phyloP scores from a whole-genome alignment of 1,284 basidiomycete genomes.

The Sporisorium scitamineum region DNA sequence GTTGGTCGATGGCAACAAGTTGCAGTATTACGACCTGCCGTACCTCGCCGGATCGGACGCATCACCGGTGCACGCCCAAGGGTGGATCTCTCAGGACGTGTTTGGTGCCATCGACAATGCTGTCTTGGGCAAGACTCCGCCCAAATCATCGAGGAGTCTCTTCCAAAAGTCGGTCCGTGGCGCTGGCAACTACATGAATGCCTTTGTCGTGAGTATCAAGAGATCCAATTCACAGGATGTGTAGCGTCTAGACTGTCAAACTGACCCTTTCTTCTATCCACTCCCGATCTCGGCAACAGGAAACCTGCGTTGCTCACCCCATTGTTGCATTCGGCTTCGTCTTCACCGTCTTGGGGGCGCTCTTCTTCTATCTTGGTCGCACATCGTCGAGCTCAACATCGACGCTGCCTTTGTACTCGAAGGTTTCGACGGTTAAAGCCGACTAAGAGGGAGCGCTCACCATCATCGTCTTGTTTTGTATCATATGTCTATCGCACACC shows the following conservation, averaged over 20 bases:
- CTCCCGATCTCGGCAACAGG: neutral
- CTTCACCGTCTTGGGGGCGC: slow-evolving; percentile 14
- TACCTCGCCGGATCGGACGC: neutral
- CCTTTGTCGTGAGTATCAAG: slow-evolving; percentile 12
- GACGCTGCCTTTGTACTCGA: slow-evolving; percentile 38
- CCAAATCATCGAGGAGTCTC: slow-evolving; percentile 44
- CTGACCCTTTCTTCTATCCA: neutral
- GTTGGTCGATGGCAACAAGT: slow-evolving; percentile 51
- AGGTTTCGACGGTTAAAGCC: slow-evolving; percentile 47
- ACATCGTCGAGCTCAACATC: slow-evolving; percentile 5
- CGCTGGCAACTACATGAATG: slow-evolving; percentile 29
- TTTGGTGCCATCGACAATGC: slow-evolving; percentile 27
- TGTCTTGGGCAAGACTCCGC: slow-evolving; percentile 19
- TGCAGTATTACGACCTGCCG: slow-evolving; percentile 52
- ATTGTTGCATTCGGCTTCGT: slow-evolving; percentile 41
- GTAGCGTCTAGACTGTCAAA: neutral
- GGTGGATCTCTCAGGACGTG: slow-evolving; percentile 39
- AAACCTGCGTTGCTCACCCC: slow-evolving; percentile 30
- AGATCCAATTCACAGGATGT: neutral
- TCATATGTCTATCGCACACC: slow-evolving; percentile 1
- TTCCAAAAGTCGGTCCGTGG: slow-evolving; percentile 48
- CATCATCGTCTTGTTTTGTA: neutral
- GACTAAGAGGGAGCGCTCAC: slow-evolving; percentile 11
- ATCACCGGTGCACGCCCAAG: slow-evolving; percentile 6
- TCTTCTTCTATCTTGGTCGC: slow-evolving; percentile 42